Evolutionary conservation across 148 eudicot species (phyloP).

Genomic region (Rheum nobile): DNA sequence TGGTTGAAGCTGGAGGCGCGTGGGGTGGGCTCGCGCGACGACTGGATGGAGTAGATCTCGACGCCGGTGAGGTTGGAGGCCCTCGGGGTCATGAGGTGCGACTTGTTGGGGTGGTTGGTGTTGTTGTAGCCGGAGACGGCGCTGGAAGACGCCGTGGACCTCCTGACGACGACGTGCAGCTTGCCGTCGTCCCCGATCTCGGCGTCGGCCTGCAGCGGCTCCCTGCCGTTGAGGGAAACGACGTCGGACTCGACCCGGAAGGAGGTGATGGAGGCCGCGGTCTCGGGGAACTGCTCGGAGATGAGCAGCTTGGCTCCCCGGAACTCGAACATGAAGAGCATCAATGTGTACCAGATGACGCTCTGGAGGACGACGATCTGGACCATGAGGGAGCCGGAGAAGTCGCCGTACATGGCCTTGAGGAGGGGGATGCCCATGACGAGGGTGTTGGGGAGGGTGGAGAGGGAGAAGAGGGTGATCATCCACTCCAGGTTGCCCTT

Average conservation of each 20-base stretch:
- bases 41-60: conserved; percentile 88
- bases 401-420: conserved; percentile 85
- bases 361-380: conserved; percentile 88
- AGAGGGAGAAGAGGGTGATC: conserved; percentile 80
- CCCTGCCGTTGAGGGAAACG: conserved; percentile 76
- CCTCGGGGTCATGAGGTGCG: conserved; percentile 63
- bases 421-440: conserved; percentile 93
- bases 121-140: conserved; percentile 53
- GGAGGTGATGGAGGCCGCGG: conserved; percentile 74
- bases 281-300: conserved; percentile 81
- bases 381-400: conserved; percentile 73
- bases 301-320: conserved; percentile 79
- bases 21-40: conserved; percentile 82
- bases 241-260: conserved; percentile 86
- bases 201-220: conserved; percentile 75
- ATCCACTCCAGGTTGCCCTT: conserved; percentile 76
- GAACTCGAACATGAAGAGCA: conserved; percentile 83
- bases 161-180: conserved; percentile 67
- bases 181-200: conserved; percentile 91
- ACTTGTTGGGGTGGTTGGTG: conserved; percentile 13
- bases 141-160: conserved; percentile 54
- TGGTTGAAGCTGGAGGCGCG: conserved; percentile 90
- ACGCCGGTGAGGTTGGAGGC: conserved; percentile 86
- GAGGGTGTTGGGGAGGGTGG: conserved; percentile 84
- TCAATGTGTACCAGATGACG: conserved; percentile 83